phyloP scores from a whole-genome alignment of 495 filamentous ascomycete genomes.

The Neurospora sp. region DNA sequence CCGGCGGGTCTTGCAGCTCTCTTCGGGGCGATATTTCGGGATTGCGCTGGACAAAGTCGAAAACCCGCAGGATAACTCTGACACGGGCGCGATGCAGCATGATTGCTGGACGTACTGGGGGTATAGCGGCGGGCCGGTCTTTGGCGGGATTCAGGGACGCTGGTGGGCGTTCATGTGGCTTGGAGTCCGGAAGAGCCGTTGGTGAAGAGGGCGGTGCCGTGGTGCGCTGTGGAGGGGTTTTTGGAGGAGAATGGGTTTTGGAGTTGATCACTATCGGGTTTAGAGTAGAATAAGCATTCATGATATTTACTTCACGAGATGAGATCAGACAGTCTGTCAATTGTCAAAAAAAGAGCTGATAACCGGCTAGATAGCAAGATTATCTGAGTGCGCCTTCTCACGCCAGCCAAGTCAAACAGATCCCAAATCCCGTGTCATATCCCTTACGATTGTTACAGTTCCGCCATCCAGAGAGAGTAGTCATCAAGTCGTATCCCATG shows the following conservation, averaged over 20 bases:
- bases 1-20: slow-evolving; percentile 27
- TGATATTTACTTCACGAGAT: background rate
- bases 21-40: slow-evolving; percentile 26
- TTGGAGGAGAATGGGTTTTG: slow-evolving; percentile 4
- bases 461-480: background rate
- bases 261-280: background rate
- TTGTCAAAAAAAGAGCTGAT: background rate
- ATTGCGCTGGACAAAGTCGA: slow-evolving; percentile 18
- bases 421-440: background rate
- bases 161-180: slow-evolving; percentile 36
- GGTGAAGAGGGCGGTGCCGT: slow-evolving; percentile 35
- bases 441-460: background rate
- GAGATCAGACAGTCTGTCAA: background rate
- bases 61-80: slow-evolving; percentile 34
- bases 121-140: slow-evolving; percentile 36
- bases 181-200: slow-evolving; percentile 35
- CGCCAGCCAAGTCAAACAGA: background rate
- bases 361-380: background rate
- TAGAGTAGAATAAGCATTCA: background rate
- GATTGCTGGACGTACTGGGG: slow-evolving; percentile 48
- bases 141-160: slow-evolving; percentile 16
- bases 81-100: slow-evolving; percentile 40
- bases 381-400: background rate
- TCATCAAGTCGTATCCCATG: background rate
- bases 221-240: slow-evolving; percentile 27